Evolutionary conservation across 2,329 filamentous ascomycete species (phyloP).

Genomic region (Ascomycota sp.): DNA sequence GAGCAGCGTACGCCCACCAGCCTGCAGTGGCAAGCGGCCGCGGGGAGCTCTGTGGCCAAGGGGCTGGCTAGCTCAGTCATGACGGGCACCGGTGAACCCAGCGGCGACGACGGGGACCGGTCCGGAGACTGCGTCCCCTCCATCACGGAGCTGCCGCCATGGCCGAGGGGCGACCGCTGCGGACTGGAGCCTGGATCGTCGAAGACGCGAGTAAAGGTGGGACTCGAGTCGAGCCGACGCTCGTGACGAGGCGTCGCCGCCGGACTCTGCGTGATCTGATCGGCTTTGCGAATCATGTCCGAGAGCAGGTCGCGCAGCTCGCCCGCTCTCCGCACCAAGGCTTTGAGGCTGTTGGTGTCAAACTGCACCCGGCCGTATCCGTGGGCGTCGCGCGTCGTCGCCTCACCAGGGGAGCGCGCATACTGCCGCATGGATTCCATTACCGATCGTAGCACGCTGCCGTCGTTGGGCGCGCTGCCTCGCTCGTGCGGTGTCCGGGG

Average conservation of each 20-base stretch:
- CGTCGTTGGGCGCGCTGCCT: conserved; percentile 13
- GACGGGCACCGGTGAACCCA: conserved; percentile 37
- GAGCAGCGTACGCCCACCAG: too few relatives aligned
- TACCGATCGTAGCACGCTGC: conserved; percentile 35
- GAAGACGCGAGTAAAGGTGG: conserved; percentile 48
- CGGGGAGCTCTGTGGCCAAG: too few relatives aligned
- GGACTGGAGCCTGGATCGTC: conserved; percentile 38
- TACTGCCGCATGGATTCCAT: conserved; percentile 45
- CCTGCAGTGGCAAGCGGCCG: too few relatives aligned
- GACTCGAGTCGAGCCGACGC: conserved; percentile 32
- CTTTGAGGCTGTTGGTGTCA: conserved; percentile 47
- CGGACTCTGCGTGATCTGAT: conserved; percentile 36
- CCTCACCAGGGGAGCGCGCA: conserved; percentile 9
- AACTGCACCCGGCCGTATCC: conserved; percentile 36
- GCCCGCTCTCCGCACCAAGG: conserved; percentile 41
- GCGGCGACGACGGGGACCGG: conserved; percentile 27
- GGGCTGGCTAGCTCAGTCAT: conserved; percentile 45
- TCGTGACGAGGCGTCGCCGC: conserved; percentile 25
- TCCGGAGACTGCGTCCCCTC: conserved; percentile 26
- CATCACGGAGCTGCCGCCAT: conserved; percentile 31
- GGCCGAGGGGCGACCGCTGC: conserved; percentile 27
- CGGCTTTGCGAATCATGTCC: conserved; percentile 36
- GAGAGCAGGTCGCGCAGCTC: conserved; percentile 38
- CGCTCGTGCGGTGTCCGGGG: conserved; percentile 21
- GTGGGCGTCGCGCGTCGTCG: conserved; percentile 12